These are phyloP conservation scores for Stereum hirsutum DNA, from an alignment of 1,284 basidiomycete species.

Conservation along the genomic window DNA sequence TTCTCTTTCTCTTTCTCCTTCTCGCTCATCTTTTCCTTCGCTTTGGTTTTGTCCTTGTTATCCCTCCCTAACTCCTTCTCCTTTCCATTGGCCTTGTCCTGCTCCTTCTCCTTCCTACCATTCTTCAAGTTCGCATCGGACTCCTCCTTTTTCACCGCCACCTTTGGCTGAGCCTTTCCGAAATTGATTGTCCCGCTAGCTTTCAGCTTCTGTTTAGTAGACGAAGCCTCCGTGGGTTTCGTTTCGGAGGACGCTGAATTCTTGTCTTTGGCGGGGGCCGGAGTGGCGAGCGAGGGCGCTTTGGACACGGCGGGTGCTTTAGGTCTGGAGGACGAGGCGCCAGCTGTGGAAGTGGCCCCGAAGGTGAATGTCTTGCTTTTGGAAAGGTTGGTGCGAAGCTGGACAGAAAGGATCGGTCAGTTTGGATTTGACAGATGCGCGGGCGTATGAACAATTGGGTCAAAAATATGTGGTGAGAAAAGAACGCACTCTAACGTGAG, in stretches of 20 bases:
- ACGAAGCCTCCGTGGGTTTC: not conserved
- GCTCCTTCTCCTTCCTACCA: constrained; percentile 10
- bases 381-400: not conserved
- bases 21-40: constrained; percentile 8
- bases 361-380: not conserved
- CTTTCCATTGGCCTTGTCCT: constrained; percentile 1
- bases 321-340: not conserved
- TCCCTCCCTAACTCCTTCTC: constrained; percentile 6
- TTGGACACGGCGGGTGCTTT: not conserved
- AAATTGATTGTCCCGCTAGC: constrained; percentile 51
- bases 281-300: not conserved
- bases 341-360: not conserved
- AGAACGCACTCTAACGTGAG: constrained; percentile 4
- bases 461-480: not conserved
- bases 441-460: not conserved
- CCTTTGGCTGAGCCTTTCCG: constrained; percentile 42
- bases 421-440: not conserved
- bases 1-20: not conserved
- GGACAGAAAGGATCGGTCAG: not conserved
- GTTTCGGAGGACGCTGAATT: not conserved
- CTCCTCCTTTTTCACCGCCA: too few relatives aligned
- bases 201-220: constrained; percentile 26
- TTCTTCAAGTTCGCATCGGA: too few relatives aligned
- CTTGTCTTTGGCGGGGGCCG: not conserved
- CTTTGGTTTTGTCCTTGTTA: constrained; percentile 7